These are phyloP conservation scores for Xenosphaeropsis pyriputrescens DNA, from an alignment of 2,329 filamentous ascomycete species.

Conservation along the genomic window DNA sequence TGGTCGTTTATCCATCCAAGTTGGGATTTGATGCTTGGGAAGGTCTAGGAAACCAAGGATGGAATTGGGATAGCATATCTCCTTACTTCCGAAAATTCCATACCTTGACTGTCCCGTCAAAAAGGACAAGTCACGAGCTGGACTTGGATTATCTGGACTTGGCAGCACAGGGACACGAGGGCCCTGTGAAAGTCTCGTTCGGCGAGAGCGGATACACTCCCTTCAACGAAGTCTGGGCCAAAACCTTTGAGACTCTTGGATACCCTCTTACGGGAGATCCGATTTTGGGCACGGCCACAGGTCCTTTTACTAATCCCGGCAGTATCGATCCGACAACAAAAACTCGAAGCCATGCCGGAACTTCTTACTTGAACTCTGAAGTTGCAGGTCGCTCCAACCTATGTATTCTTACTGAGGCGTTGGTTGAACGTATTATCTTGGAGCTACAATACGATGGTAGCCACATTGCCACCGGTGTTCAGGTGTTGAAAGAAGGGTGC, in stretches of 20 bases:
- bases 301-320: too few relatives aligned
- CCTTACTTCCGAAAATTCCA: conserved; percentile 25
- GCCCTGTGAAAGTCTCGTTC: conserved; percentile 25
- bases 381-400: conserved; percentile 23
- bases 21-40: conserved; percentile 37
- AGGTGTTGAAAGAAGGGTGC: conserved; percentile 17
- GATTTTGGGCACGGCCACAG: too few relatives aligned
- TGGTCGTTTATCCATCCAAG: conserved; percentile 30
- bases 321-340: too few relatives aligned
- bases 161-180: conserved; percentile 31
- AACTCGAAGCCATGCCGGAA: conserved; percentile 25
- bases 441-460: conserved; percentile 23
- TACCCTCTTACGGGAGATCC: too few relatives aligned
- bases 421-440: too few relatives aligned
- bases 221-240: too few relatives aligned
- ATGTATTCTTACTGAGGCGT: too few relatives aligned
- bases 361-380: conserved; percentile 38
- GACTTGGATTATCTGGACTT: conserved; percentile 21
- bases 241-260: too few relatives aligned
- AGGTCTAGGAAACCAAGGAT: too few relatives aligned
- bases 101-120: conserved; percentile 31
- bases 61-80: too few relatives aligned
- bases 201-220: too few relatives aligned
- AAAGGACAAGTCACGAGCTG: conserved; percentile 35
- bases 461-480: conserved; percentile 28